phyloP scores from a whole-genome alignment of 2,329 filamentous ascomycete species.

The Fusarium sp. region DNA sequence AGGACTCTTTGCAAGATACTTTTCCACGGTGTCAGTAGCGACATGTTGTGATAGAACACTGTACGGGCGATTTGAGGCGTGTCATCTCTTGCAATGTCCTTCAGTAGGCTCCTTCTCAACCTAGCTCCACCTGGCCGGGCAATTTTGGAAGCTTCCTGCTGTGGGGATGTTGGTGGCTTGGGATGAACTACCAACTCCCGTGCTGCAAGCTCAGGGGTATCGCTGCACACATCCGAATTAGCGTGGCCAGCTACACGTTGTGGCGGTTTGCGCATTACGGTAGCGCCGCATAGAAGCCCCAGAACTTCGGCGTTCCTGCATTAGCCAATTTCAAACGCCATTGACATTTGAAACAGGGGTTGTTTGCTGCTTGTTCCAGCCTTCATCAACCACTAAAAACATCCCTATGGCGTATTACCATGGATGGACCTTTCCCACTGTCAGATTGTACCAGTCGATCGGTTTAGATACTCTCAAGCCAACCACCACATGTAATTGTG shows the following conservation, averaged over 20 bases:
- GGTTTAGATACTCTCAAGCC: conserved; percentile 12
- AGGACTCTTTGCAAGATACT: conserved; percentile 13
- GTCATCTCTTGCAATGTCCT: conserved; percentile 15
- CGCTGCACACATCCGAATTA: conserved; percentile 33
- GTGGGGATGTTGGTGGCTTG: conserved; percentile 37
- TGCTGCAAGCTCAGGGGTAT: conserved; percentile 43
- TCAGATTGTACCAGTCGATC: conserved; percentile 13
- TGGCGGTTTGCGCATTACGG: conserved; percentile 39
- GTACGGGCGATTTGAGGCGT: conserved; percentile 19
- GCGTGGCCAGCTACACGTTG: conserved; percentile 39
- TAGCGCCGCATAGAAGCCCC: conserved; percentile 42
- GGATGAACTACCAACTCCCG: conserved; percentile 45
- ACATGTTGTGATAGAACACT: conserved; percentile 15
- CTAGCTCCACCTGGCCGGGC: conserved; percentile 29
- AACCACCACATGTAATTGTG: conserved; percentile 18
- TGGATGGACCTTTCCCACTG: conserved; percentile 4
- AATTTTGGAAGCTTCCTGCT: conserved; percentile 36
- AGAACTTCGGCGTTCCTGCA: conserved; percentile 47
- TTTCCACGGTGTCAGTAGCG: conserved; percentile 24
- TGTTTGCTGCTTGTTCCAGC: conserved; percentile 34
- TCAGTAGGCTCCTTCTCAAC: conserved; percentile 22
- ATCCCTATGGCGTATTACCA: conserved; percentile 22
- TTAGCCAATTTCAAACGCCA: conserved; percentile 45
- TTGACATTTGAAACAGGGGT: conserved; percentile 47
- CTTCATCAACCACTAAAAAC: conserved; percentile 23